Conservation (phyloP, 306 rosid species). For the Cicer chorassanicum region DNA sequence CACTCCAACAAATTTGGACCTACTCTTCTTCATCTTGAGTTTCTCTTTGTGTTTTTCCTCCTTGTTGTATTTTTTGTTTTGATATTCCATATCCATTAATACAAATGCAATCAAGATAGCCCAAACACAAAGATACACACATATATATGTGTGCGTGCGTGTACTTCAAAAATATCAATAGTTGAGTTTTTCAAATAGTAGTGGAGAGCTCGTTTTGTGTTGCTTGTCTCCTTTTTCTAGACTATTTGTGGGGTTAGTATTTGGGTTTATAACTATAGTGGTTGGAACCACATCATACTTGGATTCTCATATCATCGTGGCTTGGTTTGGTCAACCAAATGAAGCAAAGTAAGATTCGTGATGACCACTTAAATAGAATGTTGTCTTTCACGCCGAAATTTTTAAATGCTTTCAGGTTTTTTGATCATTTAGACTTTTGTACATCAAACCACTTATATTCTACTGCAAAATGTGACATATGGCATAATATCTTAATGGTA, state of each 20-base stretch:
- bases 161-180: not conserved
- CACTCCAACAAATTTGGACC: conserved; percentile 73
- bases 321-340: conserved; percentile 49
- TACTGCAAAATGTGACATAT: not conserved
- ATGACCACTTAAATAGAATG: conserved; percentile 40
- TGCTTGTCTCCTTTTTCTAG: conserved; percentile 30
- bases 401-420: not conserved
- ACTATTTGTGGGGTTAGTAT: conserved; percentile 4
- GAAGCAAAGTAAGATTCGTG: conserved; percentile 42
- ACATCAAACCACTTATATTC: not conserved
- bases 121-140: conserved; percentile 13
- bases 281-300: conserved; percentile 35
- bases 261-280: conserved; percentile 38
- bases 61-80: conserved; percentile 34
- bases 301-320: conserved; percentile 10
- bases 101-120: conserved; percentile 22
- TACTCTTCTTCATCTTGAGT: conserved; percentile 21
- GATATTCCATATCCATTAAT: conserved; percentile 38
- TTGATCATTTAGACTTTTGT: conserved; percentile 2
- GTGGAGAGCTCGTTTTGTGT: conserved; percentile 77
- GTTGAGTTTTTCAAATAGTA: conserved; percentile 15
- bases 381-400: conserved; percentile 12
- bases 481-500: not conserved
- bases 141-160: not conserved
- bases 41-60: conserved; percentile 38